A percentile compares a stretch with the other conserved stretches of the same genome.
These are phyloP conservation scores for Boletus eberwhitei DNA, from an alignment of 768 basidiomycete genomes.

Conservation along the genomic window DNA sequence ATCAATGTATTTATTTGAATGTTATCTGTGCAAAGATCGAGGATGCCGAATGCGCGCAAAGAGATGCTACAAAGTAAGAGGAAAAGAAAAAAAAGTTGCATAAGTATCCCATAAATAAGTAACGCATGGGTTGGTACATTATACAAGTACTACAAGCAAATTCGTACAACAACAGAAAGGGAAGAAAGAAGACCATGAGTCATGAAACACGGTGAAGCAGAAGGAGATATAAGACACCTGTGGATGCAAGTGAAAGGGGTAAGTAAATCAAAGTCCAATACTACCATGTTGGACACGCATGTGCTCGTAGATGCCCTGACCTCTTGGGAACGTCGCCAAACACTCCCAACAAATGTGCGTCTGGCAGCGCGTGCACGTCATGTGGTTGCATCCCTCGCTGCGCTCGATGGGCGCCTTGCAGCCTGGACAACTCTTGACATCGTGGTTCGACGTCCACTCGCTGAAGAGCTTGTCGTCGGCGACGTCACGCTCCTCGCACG, in stretches of 20 bases:
- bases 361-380: constrained; percentile 71
- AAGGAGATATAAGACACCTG: not conserved
- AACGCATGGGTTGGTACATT: not conserved
- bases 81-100: constrained; percentile 2
- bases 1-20: constrained; percentile 18
- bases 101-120: constrained; percentile 24
- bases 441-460: constrained; percentile 58
- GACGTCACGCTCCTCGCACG: constrained; percentile 56
- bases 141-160: not conserved
- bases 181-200: not conserved
- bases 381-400: constrained; percentile 76
- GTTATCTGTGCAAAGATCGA: constrained; percentile 8
- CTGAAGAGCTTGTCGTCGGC: constrained; percentile 56
- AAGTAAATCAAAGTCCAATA: constrained; percentile 41
- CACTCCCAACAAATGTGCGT: constrained; percentile 85
- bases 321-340: constrained; percentile 61
- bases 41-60: not conserved
- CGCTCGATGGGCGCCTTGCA: constrained; percentile 73
- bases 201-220: constrained; percentile 4
- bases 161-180: constrained; percentile 15
- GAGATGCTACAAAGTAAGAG: not conserved
- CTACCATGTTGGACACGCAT: constrained; percentile 69
- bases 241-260: not conserved
- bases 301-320: constrained; percentile 73
- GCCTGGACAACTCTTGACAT: constrained; percentile 72